A percentile compares a stretch with the other conserved stretches of the same genome.
These are phyloP conservation scores for Ilyonectria sp. DNA, from an alignment of 2,329 filamentous ascomycete species.

Conservation along the genomic window DNA sequence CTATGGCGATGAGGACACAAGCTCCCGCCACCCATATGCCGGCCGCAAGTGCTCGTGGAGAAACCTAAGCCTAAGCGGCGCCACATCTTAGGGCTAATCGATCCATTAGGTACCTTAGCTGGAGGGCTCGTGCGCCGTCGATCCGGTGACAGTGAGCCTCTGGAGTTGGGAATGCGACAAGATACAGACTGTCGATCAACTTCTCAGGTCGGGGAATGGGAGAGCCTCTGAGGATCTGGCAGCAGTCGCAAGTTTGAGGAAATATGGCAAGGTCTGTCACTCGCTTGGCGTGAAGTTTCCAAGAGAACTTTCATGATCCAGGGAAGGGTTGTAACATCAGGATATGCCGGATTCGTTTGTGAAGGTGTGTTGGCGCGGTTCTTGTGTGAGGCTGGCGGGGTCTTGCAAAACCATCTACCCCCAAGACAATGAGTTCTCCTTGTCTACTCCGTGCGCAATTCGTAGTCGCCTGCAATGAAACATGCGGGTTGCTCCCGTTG, in stretches of 20 bases:
- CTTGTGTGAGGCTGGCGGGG: not conserved
- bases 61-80: conserved; percentile 22
- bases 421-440: not conserved
- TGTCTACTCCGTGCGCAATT: not conserved
- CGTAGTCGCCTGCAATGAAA: too few relatives aligned
- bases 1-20: conserved; percentile 1
- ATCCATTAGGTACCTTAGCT: not conserved
- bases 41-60: not conserved
- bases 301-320: too few relatives aligned
- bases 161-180: conserved; percentile 41
- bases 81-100: conserved; percentile 15
- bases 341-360: too few relatives aligned
- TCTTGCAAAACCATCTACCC: not conserved
- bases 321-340: too few relatives aligned
- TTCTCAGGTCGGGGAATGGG: conserved; percentile 17
- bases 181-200: conserved; percentile 19
- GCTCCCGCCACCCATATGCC: conserved; percentile 2
- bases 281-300: too few relatives aligned
- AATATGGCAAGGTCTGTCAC: not conserved
- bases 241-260: conserved; percentile 1
- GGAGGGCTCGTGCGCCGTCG: conserved; percentile 31
- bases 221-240: conserved; percentile 8
- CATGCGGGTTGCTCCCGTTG: not conserved
- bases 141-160: conserved; percentile 21
- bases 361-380: not conserved